Percentiles rank a stretch among this genome's conserved stretches.
phyloP scores from a whole-genome alignment of 228 moss, liverwort and hornwort species.

The Sphagnum fallax region DNA sequence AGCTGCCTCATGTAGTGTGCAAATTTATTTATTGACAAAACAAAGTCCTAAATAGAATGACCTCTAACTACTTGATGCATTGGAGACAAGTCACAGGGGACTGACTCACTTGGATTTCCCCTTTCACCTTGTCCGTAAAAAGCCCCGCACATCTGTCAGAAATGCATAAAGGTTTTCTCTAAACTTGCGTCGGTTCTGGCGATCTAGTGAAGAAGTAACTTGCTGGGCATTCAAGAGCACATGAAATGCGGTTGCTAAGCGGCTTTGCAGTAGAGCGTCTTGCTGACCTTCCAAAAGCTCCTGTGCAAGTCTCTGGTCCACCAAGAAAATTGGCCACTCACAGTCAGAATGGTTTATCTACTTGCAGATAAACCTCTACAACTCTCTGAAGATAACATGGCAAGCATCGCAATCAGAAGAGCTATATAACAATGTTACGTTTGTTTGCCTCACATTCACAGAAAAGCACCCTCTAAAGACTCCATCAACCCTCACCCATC shows the following conservation, averaged over 20 bases:
- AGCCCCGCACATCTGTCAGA: constrained; percentile 94
- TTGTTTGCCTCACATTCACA: too few relatives aligned
- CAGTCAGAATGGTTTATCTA: too few relatives aligned
- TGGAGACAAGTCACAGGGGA: constrained; percentile 35
- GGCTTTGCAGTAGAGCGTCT: constrained; percentile 76
- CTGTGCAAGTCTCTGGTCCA: constrained; percentile 71
- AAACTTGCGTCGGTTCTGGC: constrained; percentile 90
- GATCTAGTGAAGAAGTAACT: constrained; percentile 95
- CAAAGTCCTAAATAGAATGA: constrained; percentile 29
- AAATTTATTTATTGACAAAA: constrained; percentile 40
- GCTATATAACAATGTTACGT: too few relatives aligned
- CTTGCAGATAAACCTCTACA: too few relatives aligned
- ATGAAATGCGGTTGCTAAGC: constrained; percentile 95
- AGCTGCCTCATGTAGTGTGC: constrained; percentile 48
- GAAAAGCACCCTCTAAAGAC: too few relatives aligned
- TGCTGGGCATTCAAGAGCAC: constrained; percentile 86
- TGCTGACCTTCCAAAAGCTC: constrained; percentile 93
- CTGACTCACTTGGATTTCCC: constrained; percentile 12
- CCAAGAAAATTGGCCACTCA: too few relatives aligned
- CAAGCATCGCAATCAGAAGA: too few relatives aligned
- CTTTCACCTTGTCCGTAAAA: constrained; percentile 85
- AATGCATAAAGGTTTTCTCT: constrained; percentile 91
- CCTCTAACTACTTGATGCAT: constrained; percentile 10
- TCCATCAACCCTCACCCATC: too few relatives aligned
- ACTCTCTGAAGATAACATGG: too few relatives aligned